Evolutionary conservation across 2,329 filamentous ascomycete species (phyloP).

Genomic region (Grosmannia huntii): DNA sequence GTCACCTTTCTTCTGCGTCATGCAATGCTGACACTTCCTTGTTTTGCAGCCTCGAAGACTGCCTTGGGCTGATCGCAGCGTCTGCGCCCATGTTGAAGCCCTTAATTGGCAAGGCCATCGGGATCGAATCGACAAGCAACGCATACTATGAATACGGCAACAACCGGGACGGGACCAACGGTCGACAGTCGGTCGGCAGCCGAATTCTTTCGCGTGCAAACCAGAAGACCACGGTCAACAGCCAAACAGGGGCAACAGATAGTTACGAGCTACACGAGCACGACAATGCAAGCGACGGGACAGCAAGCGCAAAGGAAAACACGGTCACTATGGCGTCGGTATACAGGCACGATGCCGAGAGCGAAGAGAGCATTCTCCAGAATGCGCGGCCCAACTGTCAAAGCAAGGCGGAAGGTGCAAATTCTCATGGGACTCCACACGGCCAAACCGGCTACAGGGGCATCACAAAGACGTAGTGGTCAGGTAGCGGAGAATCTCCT

Average conservation of each 20-base stretch:
- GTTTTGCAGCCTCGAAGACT: slow-evolving; percentile 23
- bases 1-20: background rate
- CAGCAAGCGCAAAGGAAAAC: background rate
- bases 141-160: slow-evolving; percentile 2
- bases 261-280: background rate
- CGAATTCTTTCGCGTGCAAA: background rate
- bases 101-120: slow-evolving; percentile 18
- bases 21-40: background rate
- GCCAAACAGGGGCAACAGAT: background rate
- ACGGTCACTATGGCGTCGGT: background rate
- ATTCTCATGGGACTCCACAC: background rate
- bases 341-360: background rate
- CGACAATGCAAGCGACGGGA: background rate
- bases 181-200: background rate
- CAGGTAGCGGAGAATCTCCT: background rate
- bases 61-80: slow-evolving; percentile 26
- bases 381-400: background rate
- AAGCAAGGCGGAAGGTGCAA: background rate
- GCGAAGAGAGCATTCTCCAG: background rate
- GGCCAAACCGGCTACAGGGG: background rate
- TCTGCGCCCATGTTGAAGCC: slow-evolving; percentile 27
- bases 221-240: background rate
- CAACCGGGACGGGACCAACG: background rate
- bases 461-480: background rate
- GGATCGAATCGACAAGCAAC: slow-evolving; percentile 11